Conservation (phyloP, 371 early-diverging fungal species). For the Zopfochytrium polystomum region DNA sequence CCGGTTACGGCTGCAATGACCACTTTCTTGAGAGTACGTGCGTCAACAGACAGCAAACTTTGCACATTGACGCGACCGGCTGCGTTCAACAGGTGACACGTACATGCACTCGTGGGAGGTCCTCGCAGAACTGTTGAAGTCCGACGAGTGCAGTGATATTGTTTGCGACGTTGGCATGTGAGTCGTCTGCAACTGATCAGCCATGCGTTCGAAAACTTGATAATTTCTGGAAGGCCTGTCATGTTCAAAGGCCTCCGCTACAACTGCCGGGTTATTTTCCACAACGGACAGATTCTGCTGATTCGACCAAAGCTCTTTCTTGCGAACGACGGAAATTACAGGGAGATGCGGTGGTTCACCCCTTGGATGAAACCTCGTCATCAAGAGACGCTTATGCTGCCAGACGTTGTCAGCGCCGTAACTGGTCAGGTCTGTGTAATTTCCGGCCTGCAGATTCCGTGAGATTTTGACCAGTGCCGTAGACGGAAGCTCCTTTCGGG, state of each 20-base stretch:
- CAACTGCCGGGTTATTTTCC: conserved; percentile 89
- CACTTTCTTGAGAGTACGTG: conserved; percentile 86
- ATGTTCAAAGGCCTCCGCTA: conserved; percentile 86
- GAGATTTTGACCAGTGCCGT: too few species aligned
- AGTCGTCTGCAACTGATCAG: neutral
- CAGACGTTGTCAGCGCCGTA: conserved; percentile 71
- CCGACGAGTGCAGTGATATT: conserved; percentile 67
- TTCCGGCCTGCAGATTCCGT: too few species aligned
- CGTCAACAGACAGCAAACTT: too few species aligned
- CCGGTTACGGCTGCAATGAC: conserved; percentile 96
- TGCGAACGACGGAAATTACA: conserved; percentile 97
- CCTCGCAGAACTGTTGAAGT: conserved; percentile 66
- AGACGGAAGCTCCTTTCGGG: conserved; percentile 56
- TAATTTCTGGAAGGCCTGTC: conserved; percentile 90
- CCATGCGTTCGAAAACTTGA: neutral
- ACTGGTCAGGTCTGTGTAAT: too few species aligned
- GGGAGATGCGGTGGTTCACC: conserved; percentile 93
- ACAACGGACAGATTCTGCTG: conserved; percentile 77
- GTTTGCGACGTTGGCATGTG: conserved; percentile 93
- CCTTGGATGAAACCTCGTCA: conserved; percentile 71
- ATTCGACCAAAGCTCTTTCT: conserved; percentile 93
- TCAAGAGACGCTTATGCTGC: conserved; percentile 75
- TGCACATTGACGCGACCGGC: neutral
- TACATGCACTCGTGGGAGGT: conserved; percentile 93
- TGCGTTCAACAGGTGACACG: conserved; percentile 71